Percentiles rank a stretch among this genome's conserved stretches.
phyloP scores from a whole-genome alignment of 192 early-diverging fungal species.

The Gaertneriomyces sp. region DNA sequence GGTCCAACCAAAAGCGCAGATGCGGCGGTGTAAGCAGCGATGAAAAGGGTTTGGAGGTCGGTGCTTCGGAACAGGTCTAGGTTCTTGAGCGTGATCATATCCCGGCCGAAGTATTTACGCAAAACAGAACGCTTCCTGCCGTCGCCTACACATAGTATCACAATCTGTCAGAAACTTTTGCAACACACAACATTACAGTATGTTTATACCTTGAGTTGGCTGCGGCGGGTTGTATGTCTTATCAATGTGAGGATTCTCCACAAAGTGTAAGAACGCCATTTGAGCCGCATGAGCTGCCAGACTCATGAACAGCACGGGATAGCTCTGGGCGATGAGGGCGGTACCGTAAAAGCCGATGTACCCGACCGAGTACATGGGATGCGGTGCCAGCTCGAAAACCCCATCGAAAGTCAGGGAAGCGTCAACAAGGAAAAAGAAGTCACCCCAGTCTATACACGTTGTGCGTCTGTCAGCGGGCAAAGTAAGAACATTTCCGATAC shows the following conservation, averaged over 20 bases:
- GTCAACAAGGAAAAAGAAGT: conserved; percentile 95
- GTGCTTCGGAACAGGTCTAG: conserved; percentile 84
- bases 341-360: conserved; percentile 95
- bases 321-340: conserved; percentile 85
- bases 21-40: conserved; percentile 70
- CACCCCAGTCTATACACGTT: conserved; percentile 82
- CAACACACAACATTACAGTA: neutral
- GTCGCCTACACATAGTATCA: neutral
- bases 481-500: too few relatives aligned
- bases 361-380: conserved; percentile 99
- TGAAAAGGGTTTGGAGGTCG: conserved; percentile 74
- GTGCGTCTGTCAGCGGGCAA: neutral
- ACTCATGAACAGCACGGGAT: conserved; percentile 85
- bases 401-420: conserved; percentile 77
- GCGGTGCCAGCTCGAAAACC: conserved; percentile 94
- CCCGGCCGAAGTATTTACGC: conserved; percentile 66
- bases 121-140: neutral
- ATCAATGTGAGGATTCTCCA: conserved; percentile 88
- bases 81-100: conserved; percentile 85
- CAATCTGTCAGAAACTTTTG: neutral
- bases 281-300: conserved; percentile 85
- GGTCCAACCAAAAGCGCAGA: conserved; percentile 58
- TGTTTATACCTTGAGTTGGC: conserved; percentile 15
- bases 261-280: conserved; percentile 81
- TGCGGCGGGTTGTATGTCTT: conserved; percentile 55